Evolutionary conservation across 2,329 filamentous ascomycete species (phyloP).

Genomic region (Akanthomyces dipterigenus): DNA sequence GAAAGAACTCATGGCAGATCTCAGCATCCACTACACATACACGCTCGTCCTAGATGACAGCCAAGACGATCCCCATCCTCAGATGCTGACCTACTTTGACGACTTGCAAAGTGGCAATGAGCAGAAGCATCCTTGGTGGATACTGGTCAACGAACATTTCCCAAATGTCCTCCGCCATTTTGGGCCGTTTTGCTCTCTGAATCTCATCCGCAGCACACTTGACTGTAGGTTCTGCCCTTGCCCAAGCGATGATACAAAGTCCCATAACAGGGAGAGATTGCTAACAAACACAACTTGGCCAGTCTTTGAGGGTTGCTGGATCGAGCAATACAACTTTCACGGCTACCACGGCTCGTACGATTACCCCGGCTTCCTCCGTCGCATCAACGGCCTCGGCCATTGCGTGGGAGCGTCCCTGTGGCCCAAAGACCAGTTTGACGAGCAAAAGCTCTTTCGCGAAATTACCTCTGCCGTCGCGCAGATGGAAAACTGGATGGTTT

Average conservation of each 20-base stretch:
- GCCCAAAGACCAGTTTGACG: slow-evolving; percentile 13
- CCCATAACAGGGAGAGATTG: no score
- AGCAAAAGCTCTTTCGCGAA: slow-evolving; percentile 14
- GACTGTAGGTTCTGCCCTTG: slow-evolving; percentile 10
- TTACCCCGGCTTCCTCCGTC: slow-evolving; percentile 17
- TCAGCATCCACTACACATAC: slow-evolving; percentile 19
- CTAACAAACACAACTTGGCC: not conserved
- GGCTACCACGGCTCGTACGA: slow-evolving; percentile 15
- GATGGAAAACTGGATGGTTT: slow-evolving; percentile 18
- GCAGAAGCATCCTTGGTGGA: slow-evolving; percentile 16
- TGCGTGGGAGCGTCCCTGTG: slow-evolving; percentile 15
- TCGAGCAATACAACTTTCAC: slow-evolving; percentile 18
- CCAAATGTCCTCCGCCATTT: slow-evolving; percentile 16
- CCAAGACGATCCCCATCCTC: slow-evolving; percentile 11
- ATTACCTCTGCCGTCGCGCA: slow-evolving; percentile 16
- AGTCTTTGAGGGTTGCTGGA: slow-evolving; percentile 19
- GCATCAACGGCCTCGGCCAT: slow-evolving; percentile 18
- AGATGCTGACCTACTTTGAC: slow-evolving; percentile 16
- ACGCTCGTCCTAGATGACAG: slow-evolving; percentile 17
- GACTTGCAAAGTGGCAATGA: slow-evolving; percentile 14
- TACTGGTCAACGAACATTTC: slow-evolving; percentile 16
- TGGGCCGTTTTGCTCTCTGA: slow-evolving; percentile 15
- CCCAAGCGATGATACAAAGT: no score
- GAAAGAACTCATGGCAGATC: slow-evolving; percentile 16
- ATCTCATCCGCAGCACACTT: slow-evolving; percentile 16